A percentile compares a stretch with the other conserved stretches of the same genome.
Conservation (phyloP, 108 stramenopile genomes). For the Phaeodactylum tricornutum region DNA sequence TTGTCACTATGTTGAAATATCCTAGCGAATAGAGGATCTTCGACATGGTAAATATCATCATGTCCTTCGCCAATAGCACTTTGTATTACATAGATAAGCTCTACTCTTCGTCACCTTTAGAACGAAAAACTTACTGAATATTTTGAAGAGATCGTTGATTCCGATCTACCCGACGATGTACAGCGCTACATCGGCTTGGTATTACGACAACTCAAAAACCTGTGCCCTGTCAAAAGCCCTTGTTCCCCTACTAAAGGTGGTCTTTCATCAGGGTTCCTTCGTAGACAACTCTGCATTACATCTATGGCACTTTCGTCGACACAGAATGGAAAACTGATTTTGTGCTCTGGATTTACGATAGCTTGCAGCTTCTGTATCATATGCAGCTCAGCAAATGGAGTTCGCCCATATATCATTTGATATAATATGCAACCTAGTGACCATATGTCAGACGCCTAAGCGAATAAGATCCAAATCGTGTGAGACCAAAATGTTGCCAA, state of each 20-base stretch:
- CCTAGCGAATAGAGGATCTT: too few relatives aligned
- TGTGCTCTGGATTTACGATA: slow-evolving; percentile 84
- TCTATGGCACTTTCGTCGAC: slow-evolving; percentile 70
- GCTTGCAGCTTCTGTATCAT: slow-evolving; percentile 93
- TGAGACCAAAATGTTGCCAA: too few relatives aligned
- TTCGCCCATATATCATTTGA: slow-evolving; percentile 91
- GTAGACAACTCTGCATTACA: slow-evolving; percentile 70
- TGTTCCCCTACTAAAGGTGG: slow-evolving; percentile 72
- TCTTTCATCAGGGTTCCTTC: slow-evolving; percentile 59
- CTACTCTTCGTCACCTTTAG: too few relatives aligned
- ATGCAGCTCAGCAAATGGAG: slow-evolving; percentile 89
- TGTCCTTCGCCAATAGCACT: too few relatives aligned
- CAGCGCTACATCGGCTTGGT: not conserved
- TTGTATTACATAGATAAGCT: too few relatives aligned
- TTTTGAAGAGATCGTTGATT: too few relatives aligned
- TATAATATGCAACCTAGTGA: slow-evolving; percentile 96
- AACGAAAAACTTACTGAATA: too few relatives aligned
- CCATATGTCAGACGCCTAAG: slow-evolving; percentile 87
- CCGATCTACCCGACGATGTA: too few relatives aligned
- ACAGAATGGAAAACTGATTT: slow-evolving; percentile 57
- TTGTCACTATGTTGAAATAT: too few relatives aligned
- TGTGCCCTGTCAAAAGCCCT: slow-evolving; percentile 48
- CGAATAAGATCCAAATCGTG: too few relatives aligned
- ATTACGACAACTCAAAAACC: not conserved
- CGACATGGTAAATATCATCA: too few relatives aligned